These are phyloP conservation scores for Rhodotorula mucilaginosa DNA, from an alignment of 1,284 basidiomycete species.

Conservation along the genomic window DNA sequence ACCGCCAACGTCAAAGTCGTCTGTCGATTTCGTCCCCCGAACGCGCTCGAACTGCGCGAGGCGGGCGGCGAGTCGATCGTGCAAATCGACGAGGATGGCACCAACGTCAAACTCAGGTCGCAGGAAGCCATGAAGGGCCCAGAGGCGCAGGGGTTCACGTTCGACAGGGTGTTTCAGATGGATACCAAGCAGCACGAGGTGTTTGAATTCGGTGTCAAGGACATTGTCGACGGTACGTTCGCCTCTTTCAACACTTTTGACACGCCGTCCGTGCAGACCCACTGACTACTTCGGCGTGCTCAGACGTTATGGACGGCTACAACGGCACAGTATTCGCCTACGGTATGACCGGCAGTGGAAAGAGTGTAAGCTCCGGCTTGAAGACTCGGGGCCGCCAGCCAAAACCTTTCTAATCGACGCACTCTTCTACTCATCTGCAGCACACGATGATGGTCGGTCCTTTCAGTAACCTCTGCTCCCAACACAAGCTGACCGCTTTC, in stretches of 20 bases:
- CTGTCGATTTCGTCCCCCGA: slow-evolving; percentile 94
- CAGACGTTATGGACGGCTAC: slow-evolving; percentile 98
- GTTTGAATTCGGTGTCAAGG: slow-evolving; percentile 98
- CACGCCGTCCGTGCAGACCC: no score
- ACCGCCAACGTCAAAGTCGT: slow-evolving; percentile 69
- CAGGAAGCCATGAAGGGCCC: slow-evolving; percentile 43
- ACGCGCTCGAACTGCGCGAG: slow-evolving; percentile 85
- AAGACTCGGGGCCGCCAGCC: not conserved
- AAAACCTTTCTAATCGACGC: not conserved
- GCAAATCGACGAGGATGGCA: slow-evolving; percentile 73
- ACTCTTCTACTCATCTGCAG: not conserved
- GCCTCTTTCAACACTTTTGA: no score
- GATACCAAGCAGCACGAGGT: slow-evolving; percentile 88
- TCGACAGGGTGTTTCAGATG: slow-evolving; percentile 95
- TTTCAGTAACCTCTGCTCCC: not conserved
- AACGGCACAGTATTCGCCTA: slow-evolving; percentile 95
- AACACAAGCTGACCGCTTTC: not conserved
- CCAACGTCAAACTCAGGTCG: slow-evolving; percentile 69
- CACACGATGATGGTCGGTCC: slow-evolving; percentile 79
- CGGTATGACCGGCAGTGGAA: slow-evolving; percentile 70
- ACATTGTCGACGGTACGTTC: slow-evolving; percentile 54
- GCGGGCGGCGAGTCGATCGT: slow-evolving; percentile 83
- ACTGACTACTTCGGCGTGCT: not conserved
- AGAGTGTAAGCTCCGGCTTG: not conserved
- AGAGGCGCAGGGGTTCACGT: slow-evolving; percentile 80